phyloP scores from a whole-genome alignment of 305 asterid genomes.

The Petunia hybrid region DNA sequence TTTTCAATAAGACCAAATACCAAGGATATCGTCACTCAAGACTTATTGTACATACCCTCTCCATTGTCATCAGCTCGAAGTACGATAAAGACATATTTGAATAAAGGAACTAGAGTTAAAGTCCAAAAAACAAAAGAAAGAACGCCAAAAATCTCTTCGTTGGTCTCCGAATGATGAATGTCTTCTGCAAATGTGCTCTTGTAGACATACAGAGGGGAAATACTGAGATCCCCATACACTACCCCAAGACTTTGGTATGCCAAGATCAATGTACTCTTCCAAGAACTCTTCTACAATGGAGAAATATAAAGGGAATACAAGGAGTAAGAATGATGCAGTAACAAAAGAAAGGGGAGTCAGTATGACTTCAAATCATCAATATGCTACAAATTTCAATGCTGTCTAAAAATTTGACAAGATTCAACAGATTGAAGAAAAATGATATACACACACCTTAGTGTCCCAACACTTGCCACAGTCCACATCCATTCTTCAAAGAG shows the following conservation, averaged over 20 bases:
- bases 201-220: conserved; percentile 94
- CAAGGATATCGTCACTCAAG: background rate
- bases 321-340: background rate
- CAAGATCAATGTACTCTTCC: conserved; percentile 80
- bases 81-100: conserved; percentile 89
- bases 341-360: background rate
- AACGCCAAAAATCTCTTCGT: conserved; percentile 93
- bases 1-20: background rate
- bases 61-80: conserved; percentile 97
- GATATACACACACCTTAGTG: conserved; percentile 58
- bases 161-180: conserved; percentile 91
- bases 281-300: conserved; percentile 65
- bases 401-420: conserved; percentile 22
- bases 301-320: background rate
- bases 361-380: conserved; percentile 20
- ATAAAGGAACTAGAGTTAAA: conserved; percentile 82
- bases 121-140: conserved; percentile 97
- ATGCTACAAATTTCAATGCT: conserved; percentile 5
- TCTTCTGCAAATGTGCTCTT: conserved; percentile 97
- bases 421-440: background rate
- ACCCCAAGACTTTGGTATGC: conserved; percentile 98
- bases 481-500: conserved; percentile 60
- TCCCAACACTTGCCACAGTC: conserved; percentile 73
- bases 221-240: conserved; percentile 95
- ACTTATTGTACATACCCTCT: conserved; percentile 61